Evolutionary conservation across 2,329 filamentous ascomycete species (phyloP), one percentile per base, ranked within the genome.

Genomic region (Cladosporium austrohemisphaericum): DNA sequence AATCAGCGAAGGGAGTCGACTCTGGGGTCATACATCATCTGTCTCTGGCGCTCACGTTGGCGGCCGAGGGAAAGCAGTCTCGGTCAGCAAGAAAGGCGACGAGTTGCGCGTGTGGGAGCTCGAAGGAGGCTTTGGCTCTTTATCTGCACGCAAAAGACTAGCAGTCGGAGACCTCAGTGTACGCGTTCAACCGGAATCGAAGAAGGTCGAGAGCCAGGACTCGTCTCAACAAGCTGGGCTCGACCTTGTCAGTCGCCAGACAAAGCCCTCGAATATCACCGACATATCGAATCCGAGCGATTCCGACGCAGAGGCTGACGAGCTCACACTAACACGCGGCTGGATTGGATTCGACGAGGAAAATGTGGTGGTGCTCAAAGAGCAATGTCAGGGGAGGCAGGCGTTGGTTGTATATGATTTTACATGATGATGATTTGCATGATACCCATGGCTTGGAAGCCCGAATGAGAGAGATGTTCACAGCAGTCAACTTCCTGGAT

Each of bases 281-380:
- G 25, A 10, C 11, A n/a, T 9, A 7, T 19, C 11, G 14, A 14
- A 19, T 10, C 25, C 6, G 16, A n/a, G 38, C 29, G 43, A 22
- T 16, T 2, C 18, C 4, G 32, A 37, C 10, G 25, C 4, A 11
- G 43, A 47, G 10, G n/a, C 32, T 9, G 43, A 47, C 7, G 63
- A 65, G 37, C 55, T 71, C 11, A 66, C 69, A 4, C 65, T 75
- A 4, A 76, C 71, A 31, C 68, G 75, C 53, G 76, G 77, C 44
- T 92, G 86, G 80, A 82, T 95, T 7, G 88, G 88, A 0, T 95
- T 95, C 60, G 89, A 95, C 61, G 88, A 95, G 35, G 88, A 95
- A 67, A 89, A 89, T 71, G 86, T 95, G n/a, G 84, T 95, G 53
- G 81, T 95, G 33, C 73, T 95, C 43, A 84, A 87, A 56, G 86